Evolutionary conservation across 164 flowering plant species (phyloP).

Genomic region (Echeveria elegans): DNA sequence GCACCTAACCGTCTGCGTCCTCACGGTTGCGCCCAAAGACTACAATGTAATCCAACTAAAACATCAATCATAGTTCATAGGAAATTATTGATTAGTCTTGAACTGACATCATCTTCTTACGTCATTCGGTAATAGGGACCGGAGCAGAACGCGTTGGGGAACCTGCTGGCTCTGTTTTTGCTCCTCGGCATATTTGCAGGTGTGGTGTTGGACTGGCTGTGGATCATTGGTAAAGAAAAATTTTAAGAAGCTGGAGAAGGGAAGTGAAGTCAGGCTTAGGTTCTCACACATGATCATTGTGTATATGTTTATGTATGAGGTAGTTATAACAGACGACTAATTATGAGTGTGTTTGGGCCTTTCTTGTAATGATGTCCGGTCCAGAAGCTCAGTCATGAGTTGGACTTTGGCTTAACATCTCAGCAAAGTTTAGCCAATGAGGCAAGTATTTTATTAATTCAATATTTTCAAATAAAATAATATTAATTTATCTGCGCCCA

Average conservation of each 20-base stretch:
- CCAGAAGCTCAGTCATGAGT: not conserved
- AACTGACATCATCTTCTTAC: not conserved
- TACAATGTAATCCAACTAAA: constrained; percentile 20
- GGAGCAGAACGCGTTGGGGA: constrained; percentile 64
- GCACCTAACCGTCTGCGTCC: constrained; percentile 50
- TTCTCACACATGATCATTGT: not conserved
- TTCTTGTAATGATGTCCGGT: not conserved
- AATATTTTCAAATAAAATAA: no score
- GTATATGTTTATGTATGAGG: no score
- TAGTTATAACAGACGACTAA: no score
- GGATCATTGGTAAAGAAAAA: constrained; percentile 34
- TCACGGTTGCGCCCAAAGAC: constrained; percentile 54
- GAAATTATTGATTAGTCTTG: not conserved
- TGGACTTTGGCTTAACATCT: not conserved
- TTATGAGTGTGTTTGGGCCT: not conserved
- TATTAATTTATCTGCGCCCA: no score
- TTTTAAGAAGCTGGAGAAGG: constrained; percentile 12
- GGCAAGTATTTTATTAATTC: no score
- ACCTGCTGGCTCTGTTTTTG: constrained; percentile 39
- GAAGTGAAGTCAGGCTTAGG: not conserved
- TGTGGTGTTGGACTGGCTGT: constrained; percentile 52
- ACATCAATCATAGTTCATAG: not conserved
- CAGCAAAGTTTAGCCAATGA: no score
- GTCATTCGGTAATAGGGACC: constrained; percentile 40
- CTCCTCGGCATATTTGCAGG: constrained; percentile 46